Conservation (phyloP, 306 rosid species). For the Cercis canadensis region DNA sequence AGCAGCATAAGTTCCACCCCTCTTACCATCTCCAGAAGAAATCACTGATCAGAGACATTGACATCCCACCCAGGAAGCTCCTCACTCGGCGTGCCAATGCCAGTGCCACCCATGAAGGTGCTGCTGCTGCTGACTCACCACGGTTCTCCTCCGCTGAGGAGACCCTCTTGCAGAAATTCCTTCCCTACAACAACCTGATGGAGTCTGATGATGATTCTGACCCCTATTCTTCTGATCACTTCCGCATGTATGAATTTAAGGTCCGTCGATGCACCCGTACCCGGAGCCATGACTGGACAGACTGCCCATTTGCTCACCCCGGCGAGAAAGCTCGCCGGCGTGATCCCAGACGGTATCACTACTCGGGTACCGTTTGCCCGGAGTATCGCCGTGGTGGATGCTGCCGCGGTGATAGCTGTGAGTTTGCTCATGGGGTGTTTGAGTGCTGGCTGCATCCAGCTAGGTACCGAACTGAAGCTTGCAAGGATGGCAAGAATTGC, state of each 20-base stretch:
- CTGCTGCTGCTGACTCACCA: constrained; percentile 56
- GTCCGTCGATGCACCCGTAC: constrained; percentile 82
- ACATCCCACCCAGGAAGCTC: constrained; percentile 81
- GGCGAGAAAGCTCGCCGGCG: constrained; percentile 93
- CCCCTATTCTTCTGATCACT: constrained; percentile 77
- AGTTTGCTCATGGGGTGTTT: constrained; percentile 85
- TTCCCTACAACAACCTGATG: constrained; percentile 56
- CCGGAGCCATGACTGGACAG: constrained; percentile 99
- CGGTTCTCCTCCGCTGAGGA: constrained; percentile 55
- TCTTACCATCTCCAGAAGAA: constrained; percentile 45
- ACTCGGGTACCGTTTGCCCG: constrained; percentile 73
- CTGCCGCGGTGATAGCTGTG: constrained; percentile 74
- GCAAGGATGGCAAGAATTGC: constrained; percentile 90
- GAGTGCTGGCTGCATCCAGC: constrained; percentile 96
- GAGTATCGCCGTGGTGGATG: constrained; percentile 83
- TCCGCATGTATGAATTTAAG: constrained; percentile 93
- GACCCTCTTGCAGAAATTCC: constrained; percentile 57
- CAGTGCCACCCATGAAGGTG: constrained; percentile 17
- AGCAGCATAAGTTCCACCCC: constrained; percentile 59
- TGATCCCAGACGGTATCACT: constrained; percentile 72
- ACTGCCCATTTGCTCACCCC: constrained; percentile 87
- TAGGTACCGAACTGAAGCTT: constrained; percentile 88
- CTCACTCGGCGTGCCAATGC: constrained; percentile 43
- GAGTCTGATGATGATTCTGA: constrained; percentile 55
- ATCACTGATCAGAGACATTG: constrained; percentile 40